Evolutionary conservation across 1,284 basidiomycete species (phyloP), one percentile per base, ranked within the genome.

Genomic region (Pisolithus thermaeus): DNA sequence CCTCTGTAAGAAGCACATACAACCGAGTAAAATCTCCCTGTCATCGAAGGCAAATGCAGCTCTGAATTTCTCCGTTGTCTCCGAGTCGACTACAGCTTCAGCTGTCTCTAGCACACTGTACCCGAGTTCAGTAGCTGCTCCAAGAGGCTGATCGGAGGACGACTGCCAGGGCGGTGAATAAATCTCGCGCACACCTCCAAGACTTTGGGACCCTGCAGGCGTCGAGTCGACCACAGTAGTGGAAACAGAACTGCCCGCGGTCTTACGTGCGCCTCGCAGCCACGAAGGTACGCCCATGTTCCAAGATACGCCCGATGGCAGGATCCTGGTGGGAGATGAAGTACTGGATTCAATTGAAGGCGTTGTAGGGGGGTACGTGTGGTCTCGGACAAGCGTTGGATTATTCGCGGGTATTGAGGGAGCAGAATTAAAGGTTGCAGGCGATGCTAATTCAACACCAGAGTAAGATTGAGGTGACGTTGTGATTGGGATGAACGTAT

Each of bases 11-110:
- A 39, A 44, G 46, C 48, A 78, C 90, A 65, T 65, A 93, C 93
- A 87, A 61, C 92, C 91, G 50, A 95, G 75, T 35, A 96, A 66
- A n/a, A 71, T 78, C 70, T 97, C 93, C 63, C 83, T 90, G 54
- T 92, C 90, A 54, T 90, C 85, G 54, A 95, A 83, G 0, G 92
- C 89, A 69, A 96, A 97, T 1, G 80, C 77, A 25, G 69, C 65
- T 50, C 83, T 80, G 66, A 95, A 95, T 67, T 91, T 89, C 56
- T 89, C 87, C 45, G 75, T 72, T 52, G 79, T 75, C 45, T 86
- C 84, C 35, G 74, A 70, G 57, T 92, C 89, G 16, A 86, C 67
- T 3, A 70, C 59, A n/a, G 73, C 72, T 52, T 81, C 78, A 2
- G 83, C 82, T 1, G 80, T 78, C 59, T 91, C 86, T 32, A 91